Base-by-base conservation (phyloP, 805 yeast genomes). In the Lipomyces orientalis region DNA sequence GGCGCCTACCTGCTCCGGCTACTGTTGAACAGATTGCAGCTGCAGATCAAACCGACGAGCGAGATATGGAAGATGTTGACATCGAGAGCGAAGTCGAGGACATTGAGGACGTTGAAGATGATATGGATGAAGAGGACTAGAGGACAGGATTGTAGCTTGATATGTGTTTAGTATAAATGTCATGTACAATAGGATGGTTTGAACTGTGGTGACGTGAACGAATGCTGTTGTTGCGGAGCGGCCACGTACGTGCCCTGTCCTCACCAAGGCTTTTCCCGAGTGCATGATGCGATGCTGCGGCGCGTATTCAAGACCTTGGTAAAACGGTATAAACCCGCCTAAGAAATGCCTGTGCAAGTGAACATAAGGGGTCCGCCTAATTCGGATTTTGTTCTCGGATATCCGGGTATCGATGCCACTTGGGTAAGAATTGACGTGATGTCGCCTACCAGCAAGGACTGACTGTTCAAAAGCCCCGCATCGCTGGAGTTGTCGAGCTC, bases 321-420 rank as follows among this genome's bases (percentile, higher is more conserved):
- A 25, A 25, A 2, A 25, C 29, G 29, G 29, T 25, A 25, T 25
- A 25, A 25, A 2, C 29, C 29, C 29, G 3, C 29, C 1, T 25
- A 25, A 25, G 29, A 39, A 39, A 60, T 64, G 67, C 54, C 67
- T 14, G 52, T 52, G 54, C 46, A 51, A 16, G 68, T 78, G 62
- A 73, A 75, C 46, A 70, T 79, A 52, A 71, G 74, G 35, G 82
- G 83, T 1, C 73, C 72, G 8, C 81, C 83, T 5, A 81, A 81
- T 62, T 79, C 79, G 60, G 82, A 80, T 55, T 67, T 80, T 8
- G 80, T 81, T 25, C 78, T 75, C 54, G 83, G 83, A 12, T 81
- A 74, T 61, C 83, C 83, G 2, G 83, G 83, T 0, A 77, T 81
- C n/a, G 75, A 78, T 1, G 83, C 83, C 0, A 76, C 81, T 5